Evolutionary conservation across 2,329 filamentous ascomycete genomes (phyloP), one percentile per base, ranked within the genome.

Genomic region (Epicoccum sorghinum): DNA sequence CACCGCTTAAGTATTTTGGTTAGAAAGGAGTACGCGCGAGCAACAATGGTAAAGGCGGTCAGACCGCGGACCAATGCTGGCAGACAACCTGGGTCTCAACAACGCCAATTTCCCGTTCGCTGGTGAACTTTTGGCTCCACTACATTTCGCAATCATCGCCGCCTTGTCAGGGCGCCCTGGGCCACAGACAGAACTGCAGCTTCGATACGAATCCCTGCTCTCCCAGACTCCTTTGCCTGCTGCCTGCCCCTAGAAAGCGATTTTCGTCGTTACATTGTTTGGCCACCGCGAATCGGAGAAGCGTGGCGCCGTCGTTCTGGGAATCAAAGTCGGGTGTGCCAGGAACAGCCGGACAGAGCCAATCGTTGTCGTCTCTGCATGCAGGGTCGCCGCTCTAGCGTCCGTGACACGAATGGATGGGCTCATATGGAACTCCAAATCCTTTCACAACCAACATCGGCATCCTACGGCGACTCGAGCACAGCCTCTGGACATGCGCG

Each of bases 11-110:
- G 62, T 68, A 68, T 50, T 50, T 43, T 44, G 41, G 29, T 30
- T 58, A 59, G 62, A 61, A 56, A 57, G 58, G 52, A 52, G 50
- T 59, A 58, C 39, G 39, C 54, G 60, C 58, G 61, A 69, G 57
- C 60, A 60, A 69, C 67, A 68, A 69, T 65, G 60, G 65, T 62
- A 71, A 70, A 67, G 70, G 69, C 69, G 68, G 69, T 71, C 62
- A 66, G 58, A 52, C 70, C 69, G 69, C 69, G 69, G 54, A 66
- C 68, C 66, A 70, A 70, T 66, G 57, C 59, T 67, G 63, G 66
- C 57, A 56, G 47, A 42, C 46, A 45, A 50, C 56, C 58, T 57
- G 58, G 52, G 50, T 55, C 65, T 67, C 65, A 70, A 69, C 68
- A 67, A 57, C 55, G 56, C 46, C 61, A 57, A 64, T 51, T 18